Base-by-base conservation (phyloP, 2,329 filamentous ascomycete species). In the Balansia obtecta region DNA sequence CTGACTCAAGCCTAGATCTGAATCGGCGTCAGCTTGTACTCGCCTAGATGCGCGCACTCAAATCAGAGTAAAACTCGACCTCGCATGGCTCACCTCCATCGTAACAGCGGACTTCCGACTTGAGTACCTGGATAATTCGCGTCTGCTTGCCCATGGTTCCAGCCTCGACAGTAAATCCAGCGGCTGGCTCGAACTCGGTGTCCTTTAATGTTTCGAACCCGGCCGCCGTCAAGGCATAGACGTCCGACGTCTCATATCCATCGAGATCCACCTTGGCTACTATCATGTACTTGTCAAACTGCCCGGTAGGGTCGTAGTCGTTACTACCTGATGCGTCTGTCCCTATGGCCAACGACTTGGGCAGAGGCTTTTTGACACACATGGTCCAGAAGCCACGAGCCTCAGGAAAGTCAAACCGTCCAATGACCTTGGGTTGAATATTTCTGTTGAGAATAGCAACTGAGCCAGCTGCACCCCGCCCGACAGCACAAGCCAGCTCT, bases 161-260 rank as follows among this genome's bases (percentile, higher is more conserved):
- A 16, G 93, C 85, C 57, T 94, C 86, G 45, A 97, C 76, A 0
- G 93, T 96, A 33, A 84, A 80, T 27, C 90, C 93, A 54, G 90
- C 88, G 44, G 88, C 87, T 4, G 86, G 82, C 54, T 98, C 94
- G 62, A 97, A 96, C 60, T 98, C 93, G 0, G 89, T 88, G 39
- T 85, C 88, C 37, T 80, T 80, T 8, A 91, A 75, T 39, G 85
- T 80, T 62, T 89, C 83, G 52, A 94, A 82, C 3, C 82, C 82
- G 32, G 82, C 80, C 1, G 78, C 80, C n/a, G 83, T 86, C 39
- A 91, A 72, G 40, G 80, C 77, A 59, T 90, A 90, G 2, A 94
- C 83, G 50, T 87, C 82, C 1, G 88, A 91, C 42, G 81, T 83
- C 65, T 91, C 87, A 51, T 80, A 83, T 1, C 82, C 84, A 52